Evolutionary conservation across 1,284 basidiomycete species (phyloP), one percentile per base, ranked within the genome.

Genomic region (Ceratobasidium papillatum): DNA sequence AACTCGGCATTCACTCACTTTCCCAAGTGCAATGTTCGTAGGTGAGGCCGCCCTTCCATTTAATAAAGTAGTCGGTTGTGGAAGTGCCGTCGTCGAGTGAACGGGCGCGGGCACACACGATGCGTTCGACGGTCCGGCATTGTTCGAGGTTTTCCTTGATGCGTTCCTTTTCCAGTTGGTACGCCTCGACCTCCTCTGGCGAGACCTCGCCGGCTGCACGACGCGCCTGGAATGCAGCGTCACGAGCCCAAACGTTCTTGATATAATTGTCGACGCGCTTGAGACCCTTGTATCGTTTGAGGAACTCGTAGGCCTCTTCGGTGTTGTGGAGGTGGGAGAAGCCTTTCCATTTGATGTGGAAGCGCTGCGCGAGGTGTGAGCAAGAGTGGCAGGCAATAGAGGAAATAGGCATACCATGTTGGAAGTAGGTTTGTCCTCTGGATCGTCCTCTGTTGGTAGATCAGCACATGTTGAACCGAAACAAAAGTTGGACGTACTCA

Each of bases 201-300:
- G 92, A 90, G 27, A 95, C 86, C 19, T 90, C 87, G 4, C 92
- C 88, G 61, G 87, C 87, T 72, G 84, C 85, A 27, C 95, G 85
- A 54, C 91, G 89, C 5, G 89, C 87, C 77, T 94, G 90, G 83
- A 94, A 94, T 0, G 84, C 75, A 80, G 91, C 92, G 84, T 90
- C 68, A 32, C 68, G 68, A 87, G 80, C 77, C 82, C 84, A 87
- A 45, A 88, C 83, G 22, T 90, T 88, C 81, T 97, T 97, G 87
- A 99, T 98, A 84, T 99, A 99, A 84, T 99, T 99, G 84, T 99
- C 97, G 75, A 99, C 95, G 74, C 96, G 94, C 84, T 99, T 99
- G 81, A 98, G 88, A 36, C 96, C 96, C 80, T 89, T 91, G 87
- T 93, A 98, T 43, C 94, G 91, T 82, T 96, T 96, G 75, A 99